A percentile compares a stretch with the other conserved stretches of the same genome.
Conservation (phyloP, 2,329 filamentous ascomycete species). For the Berkeleyomyces rouxiae region DNA sequence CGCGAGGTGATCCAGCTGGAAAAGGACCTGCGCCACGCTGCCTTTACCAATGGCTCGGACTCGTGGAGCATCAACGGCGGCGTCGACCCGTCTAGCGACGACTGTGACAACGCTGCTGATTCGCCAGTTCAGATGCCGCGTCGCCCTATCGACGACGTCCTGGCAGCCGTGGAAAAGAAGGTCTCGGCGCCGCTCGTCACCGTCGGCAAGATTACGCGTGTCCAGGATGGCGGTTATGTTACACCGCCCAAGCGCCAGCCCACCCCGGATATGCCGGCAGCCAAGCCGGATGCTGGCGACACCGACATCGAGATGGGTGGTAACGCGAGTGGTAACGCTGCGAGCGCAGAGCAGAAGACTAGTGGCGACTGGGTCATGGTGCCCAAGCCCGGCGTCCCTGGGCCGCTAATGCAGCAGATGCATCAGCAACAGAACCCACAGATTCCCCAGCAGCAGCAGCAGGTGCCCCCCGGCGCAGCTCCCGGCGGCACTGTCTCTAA, state of each 20-base stretch:
- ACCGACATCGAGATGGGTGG: conserved; percentile 49
- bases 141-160: conserved; percentile 51
- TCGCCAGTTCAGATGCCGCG: conserved; percentile 26
- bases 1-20: conserved; percentile 59
- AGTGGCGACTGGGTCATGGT: conserved; percentile 62
- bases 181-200: conserved; percentile 50
- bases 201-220: conserved; percentile 48
- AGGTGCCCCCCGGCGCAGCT: conserved; percentile 17
- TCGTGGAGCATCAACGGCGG: conserved; percentile 45
- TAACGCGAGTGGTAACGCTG: conserved; percentile 34
- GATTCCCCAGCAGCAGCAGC: not conserved
- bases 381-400: conserved; percentile 39
- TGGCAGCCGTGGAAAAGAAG: conserved; percentile 54
- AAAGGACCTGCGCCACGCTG: conserved; percentile 51
- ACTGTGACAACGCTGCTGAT: conserved; percentile 23
- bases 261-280: conserved; percentile 24
- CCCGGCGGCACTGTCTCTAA: conserved; percentile 14
- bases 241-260: conserved; percentile 35
- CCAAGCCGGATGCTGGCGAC: conserved; percentile 27
- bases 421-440: not conserved
- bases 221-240: conserved; percentile 64
- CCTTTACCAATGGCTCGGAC: conserved; percentile 42
- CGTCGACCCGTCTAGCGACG: conserved; percentile 33
- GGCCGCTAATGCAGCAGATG: conserved; percentile 15
- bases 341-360: conserved; percentile 24